Conservation (phyloP, 2,329 filamentous ascomycete genomes). For the Pseudofabraea citricarpa region DNA sequence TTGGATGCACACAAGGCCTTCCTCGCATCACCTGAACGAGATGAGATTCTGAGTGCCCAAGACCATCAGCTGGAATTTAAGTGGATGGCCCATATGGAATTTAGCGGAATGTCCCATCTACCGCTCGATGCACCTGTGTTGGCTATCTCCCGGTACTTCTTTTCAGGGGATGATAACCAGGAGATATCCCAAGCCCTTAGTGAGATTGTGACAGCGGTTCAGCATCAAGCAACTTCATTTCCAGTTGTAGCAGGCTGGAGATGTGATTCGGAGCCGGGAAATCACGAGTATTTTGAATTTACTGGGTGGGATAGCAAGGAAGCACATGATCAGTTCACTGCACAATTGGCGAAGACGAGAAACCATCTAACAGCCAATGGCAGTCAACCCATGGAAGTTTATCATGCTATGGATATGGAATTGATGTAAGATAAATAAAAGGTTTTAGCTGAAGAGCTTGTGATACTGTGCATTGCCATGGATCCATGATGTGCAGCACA, state of each 20-base stretch:
- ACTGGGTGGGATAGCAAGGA: conserved; percentile 10
- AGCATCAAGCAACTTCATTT: conserved; percentile 3
- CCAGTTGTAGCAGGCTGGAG: conserved; percentile 7
- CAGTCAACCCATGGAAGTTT: conserved; percentile 10
- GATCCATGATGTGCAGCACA: too few relatives aligned
- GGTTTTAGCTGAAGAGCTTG: not conserved
- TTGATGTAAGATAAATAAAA: not conserved
- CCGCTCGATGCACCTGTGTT: conserved; percentile 10
- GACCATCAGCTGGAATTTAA: conserved; percentile 10
- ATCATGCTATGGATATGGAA: conserved; percentile 11
- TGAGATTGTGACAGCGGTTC: conserved; percentile 2
- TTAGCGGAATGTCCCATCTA: conserved; percentile 4
- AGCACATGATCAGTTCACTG: conserved; percentile 7
- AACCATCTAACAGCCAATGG: too few relatives aligned
- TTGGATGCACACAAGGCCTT: conserved; percentile 10
- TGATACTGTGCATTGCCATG: too few relatives aligned
- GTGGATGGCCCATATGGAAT: conserved; percentile 10
- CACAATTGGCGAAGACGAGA: too few relatives aligned
- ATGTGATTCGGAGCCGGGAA: conserved; percentile 7
- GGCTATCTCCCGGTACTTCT: conserved; percentile 7
- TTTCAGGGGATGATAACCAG: too few relatives aligned
- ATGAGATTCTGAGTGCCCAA: conserved; percentile 11
- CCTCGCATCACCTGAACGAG: conserved; percentile 6
- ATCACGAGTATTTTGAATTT: conserved; percentile 9
- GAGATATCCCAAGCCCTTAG: conserved; percentile 1